A percentile compares a stretch with the other conserved stretches of the same genome.
These are phyloP conservation scores for Xylariaceae sp. DNA, from an alignment of 2,329 filamentous ascomycete genomes.

Conservation along the genomic window DNA sequence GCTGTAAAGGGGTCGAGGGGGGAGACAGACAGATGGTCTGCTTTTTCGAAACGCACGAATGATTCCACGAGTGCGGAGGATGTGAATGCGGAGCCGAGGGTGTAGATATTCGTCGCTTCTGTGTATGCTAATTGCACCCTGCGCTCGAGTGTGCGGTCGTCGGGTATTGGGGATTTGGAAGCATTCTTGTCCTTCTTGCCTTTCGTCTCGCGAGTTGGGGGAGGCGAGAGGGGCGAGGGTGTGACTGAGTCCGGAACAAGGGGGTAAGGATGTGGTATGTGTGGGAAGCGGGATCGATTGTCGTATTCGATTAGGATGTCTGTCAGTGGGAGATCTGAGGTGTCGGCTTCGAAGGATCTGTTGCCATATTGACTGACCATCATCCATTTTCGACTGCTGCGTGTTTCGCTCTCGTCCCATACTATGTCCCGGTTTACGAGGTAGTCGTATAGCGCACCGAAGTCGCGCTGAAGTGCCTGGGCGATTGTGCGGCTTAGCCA, in stretches of 20 bases:
- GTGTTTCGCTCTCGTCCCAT: conserved; percentile 61
- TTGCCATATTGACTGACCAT: conserved; percentile 49
- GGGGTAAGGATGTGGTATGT: conserved; percentile 65
- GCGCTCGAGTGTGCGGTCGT: conserved; percentile 37
- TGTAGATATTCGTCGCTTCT: conserved; percentile 57
- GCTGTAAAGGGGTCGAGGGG: conserved; percentile 49
- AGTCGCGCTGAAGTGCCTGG: conserved; percentile 58
- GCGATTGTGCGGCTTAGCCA: conserved; percentile 61
- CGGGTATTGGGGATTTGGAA: conserved; percentile 9
- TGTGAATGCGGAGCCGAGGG: conserved; percentile 49
- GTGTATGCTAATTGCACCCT: conserved; percentile 55
- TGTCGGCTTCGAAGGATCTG: conserved; percentile 46
- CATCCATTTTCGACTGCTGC: conserved; percentile 61
- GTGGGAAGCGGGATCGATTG: conserved; percentile 57
- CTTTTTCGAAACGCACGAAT: conserved; percentile 55
- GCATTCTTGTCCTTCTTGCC: conserved; percentile 29
- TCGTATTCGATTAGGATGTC: conserved; percentile 65
- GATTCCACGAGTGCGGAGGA: conserved; percentile 53
- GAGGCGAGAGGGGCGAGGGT: conserved; percentile 17
- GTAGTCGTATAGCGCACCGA: conserved; percentile 67
- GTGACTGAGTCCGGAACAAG: conserved; percentile 54
- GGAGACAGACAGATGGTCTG: conserved; percentile 42
- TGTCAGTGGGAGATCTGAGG: conserved; percentile 56
- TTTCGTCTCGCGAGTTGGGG: conserved; percentile 23
- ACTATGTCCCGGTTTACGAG: conserved; percentile 63